Percentiles rank a stretch among this genome's conserved stretches.
phyloP scores from a whole-genome alignment of 2,329 filamentous ascomycete species.

The Aotearoamyces nothofagi region DNA sequence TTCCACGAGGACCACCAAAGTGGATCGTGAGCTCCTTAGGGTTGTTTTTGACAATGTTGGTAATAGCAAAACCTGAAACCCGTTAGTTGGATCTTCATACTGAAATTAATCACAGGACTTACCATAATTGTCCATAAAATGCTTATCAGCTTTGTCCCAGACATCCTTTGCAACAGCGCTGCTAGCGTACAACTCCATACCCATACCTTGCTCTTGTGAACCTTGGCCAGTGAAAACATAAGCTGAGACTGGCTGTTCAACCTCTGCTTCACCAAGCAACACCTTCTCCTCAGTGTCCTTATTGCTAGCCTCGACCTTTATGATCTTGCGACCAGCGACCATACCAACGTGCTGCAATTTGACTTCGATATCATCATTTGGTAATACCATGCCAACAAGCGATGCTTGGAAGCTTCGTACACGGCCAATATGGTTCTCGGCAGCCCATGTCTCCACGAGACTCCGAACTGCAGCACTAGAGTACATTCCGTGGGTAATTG shows the following conservation, averaged over 20 bases:
- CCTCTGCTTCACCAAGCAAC: conserved; percentile 84
- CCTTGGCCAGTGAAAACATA: conserved; percentile 98
- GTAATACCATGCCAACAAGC: conserved; percentile 96
- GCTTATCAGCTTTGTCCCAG: conserved; percentile 94
- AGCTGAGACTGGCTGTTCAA: conserved; percentile 90
- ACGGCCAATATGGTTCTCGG: conserved; percentile 94
- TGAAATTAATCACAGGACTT: conserved; percentile 22
- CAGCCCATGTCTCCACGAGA: conserved; percentile 95
- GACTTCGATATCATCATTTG: conserved; percentile 88
- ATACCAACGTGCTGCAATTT: conserved; percentile 95
- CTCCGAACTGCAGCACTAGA: conserved; percentile 92
- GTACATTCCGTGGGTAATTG: conserved; percentile 99
- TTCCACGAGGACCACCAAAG: conserved; percentile 92
- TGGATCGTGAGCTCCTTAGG: conserved; percentile 97
- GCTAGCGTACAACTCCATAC: conserved; percentile 94
- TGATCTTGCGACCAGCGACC: conserved; percentile 96
- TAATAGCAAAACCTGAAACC: conserved; percentile 70
- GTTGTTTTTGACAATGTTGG: conserved; percentile 98
- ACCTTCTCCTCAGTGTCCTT: conserved; percentile 95
- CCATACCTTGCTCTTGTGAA: conserved; percentile 98
- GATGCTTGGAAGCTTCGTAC: conserved; percentile 95
- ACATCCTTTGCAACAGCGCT: conserved; percentile 92
- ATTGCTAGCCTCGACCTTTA: conserved; percentile 95
- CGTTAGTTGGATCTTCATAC: conserved; percentile 13
- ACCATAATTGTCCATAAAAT: conserved; percentile 98